A percentile compares a stretch with the other conserved stretches of the same genome.
These are phyloP conservation scores for Carallia brachiata DNA, from an alignment of 345 rosid genomes.

Conservation along the genomic window DNA sequence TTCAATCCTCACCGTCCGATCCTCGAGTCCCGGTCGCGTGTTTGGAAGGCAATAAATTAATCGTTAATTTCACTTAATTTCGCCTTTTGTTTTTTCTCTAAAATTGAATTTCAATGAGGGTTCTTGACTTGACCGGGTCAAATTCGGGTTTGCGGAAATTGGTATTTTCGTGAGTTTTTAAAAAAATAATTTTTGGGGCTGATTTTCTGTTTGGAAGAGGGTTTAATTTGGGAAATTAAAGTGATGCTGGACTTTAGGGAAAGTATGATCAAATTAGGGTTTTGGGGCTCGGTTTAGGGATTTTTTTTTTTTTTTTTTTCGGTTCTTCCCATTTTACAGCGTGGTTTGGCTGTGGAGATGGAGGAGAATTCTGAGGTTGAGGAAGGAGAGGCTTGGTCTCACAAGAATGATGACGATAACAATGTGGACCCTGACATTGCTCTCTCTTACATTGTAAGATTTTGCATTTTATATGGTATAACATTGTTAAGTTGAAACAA, in stretches of 20 bases:
- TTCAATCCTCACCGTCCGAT: background rate
- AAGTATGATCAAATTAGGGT: conserved; percentile 22
- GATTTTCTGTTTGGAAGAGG: background rate
- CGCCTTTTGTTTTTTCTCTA: background rate
- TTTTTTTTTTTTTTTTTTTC: too few relatives aligned
- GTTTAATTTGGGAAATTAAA: background rate
- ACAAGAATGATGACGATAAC: conserved; percentile 27
- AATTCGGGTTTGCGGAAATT: conserved; percentile 7
- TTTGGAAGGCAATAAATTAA: background rate
- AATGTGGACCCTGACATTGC: conserved; percentile 56
- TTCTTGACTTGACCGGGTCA: background rate
- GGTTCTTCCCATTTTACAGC: too few relatives aligned
- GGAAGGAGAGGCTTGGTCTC: conserved; percentile 67
- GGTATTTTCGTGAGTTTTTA: conserved; percentile 10
- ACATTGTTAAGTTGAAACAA: too few relatives aligned
- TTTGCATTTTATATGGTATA: conserved; percentile 15
- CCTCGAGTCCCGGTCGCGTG: conserved; percentile 8
- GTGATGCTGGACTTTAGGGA: conserved; percentile 69
- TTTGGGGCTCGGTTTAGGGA: conserved; percentile 11
- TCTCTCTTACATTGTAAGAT: conserved; percentile 77
- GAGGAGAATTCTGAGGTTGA: conserved; percentile 59
- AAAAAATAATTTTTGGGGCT: background rate
- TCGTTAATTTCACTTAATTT: background rate
- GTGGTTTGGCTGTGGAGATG: conserved; percentile 28
- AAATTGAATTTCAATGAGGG: background rate